Conservation (phyloP, 306 rosid species). For the Ormosia emarginata region DNA sequence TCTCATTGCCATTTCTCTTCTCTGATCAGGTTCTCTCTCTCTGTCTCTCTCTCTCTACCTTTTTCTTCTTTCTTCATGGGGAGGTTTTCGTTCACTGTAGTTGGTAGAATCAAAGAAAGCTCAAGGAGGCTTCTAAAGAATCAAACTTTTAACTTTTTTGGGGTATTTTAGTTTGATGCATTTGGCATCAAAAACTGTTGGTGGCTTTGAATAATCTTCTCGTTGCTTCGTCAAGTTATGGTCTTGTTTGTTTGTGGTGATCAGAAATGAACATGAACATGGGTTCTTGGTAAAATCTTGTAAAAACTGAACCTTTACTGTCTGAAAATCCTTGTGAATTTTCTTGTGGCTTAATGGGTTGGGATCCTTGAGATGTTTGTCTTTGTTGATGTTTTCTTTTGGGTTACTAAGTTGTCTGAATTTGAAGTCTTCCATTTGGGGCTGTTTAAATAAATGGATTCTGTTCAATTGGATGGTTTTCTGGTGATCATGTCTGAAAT, state of each 20-base stretch:
- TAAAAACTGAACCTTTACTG: neutral
- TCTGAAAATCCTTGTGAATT: conserved; percentile 15
- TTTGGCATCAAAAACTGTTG: conserved; percentile 1
- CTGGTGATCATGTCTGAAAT: conserved; percentile 20
- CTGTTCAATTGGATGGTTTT: conserved; percentile 32
- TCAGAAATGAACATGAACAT: conserved; percentile 9
- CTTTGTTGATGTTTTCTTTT: conserved; percentile 16
- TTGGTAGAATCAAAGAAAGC: conserved; percentile 21
- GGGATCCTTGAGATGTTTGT: conserved; percentile 5
- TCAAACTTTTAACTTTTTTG: conserved; percentile 25
- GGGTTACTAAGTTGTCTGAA: neutral
- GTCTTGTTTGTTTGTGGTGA: neutral
- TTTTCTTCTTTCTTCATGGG: conserved; percentile 21
- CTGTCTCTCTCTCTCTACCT: neutral
- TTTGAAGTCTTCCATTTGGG: conserved; percentile 37
- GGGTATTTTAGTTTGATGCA: conserved; percentile 22
- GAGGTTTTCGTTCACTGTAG: neutral
- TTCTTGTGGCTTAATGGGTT: conserved; percentile 1
- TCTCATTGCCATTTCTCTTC: conserved; percentile 42
- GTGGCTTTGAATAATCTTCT: neutral
- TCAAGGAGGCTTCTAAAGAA: conserved; percentile 33
- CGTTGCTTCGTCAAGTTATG: neutral
- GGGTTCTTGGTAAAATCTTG: conserved; percentile 18
- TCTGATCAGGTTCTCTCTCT: conserved; percentile 46
- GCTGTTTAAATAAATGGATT: conserved; percentile 20